phyloP scores from a whole-genome alignment of 306 rosid species.

The Erythrophleum fordii region DNA sequence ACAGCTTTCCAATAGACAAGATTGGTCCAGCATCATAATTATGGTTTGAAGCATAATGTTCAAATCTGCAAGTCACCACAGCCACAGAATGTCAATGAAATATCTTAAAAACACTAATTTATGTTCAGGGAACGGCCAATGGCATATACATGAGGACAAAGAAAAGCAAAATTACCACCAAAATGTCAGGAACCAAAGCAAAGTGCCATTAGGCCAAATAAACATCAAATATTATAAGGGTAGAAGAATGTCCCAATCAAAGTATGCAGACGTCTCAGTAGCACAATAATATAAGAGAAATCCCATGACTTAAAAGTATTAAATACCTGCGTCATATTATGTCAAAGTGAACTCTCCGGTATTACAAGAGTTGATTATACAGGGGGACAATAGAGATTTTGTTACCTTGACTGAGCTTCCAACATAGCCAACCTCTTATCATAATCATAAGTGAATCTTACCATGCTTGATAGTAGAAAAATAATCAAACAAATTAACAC shows the following conservation, averaged over 20 bases:
- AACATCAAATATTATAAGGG: neutral
- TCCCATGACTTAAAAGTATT: slow-evolving; percentile 11
- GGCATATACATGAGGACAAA: neutral
- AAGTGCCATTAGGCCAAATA: slow-evolving; percentile 19
- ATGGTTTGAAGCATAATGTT: slow-evolving; percentile 11
- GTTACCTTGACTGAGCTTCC: slow-evolving; percentile 11
- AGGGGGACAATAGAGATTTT: neutral
- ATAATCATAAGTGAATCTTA: slow-evolving; percentile 14
- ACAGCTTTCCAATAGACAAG: slow-evolving; percentile 4
- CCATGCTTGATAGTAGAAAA: neutral
- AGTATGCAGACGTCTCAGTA: neutral
- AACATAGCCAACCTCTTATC: slow-evolving; percentile 7
- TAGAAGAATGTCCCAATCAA: neutral
- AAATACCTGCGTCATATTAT: slow-evolving; percentile 28
- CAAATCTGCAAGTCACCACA: slow-evolving; percentile 36
- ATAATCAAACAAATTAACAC: slow-evolving; percentile 17
- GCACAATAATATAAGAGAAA: neutral
- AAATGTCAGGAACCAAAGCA: slow-evolving; percentile 23
- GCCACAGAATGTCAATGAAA: slow-evolving; percentile 22
- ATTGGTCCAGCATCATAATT: slow-evolving; percentile 11
- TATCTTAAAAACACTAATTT: neutral
- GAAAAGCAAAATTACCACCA: slow-evolving; percentile 23
- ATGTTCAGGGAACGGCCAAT: neutral
- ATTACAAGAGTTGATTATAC: neutral
- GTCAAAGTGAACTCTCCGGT: neutral